Evolutionary conservation across 805 yeast species (phyloP), one percentile per base, ranked within the genome.

Genomic region (Metschnikowia reukaufii): DNA sequence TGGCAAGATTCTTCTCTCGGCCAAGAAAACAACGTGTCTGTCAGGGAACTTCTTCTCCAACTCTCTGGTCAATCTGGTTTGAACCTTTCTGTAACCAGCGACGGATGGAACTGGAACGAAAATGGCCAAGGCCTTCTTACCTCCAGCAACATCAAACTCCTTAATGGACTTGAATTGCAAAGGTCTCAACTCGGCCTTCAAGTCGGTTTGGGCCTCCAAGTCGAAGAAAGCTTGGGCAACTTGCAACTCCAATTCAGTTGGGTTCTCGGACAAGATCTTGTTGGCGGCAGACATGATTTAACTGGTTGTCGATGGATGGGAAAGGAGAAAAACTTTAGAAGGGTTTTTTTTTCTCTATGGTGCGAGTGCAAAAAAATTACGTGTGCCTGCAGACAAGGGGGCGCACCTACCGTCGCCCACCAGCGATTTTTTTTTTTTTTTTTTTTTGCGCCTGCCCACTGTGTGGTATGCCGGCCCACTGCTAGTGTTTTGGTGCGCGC

Each of bases 1-100:
- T 81, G 98, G 97, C 73, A 94, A 83, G 81, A 92, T 94, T 82
- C 97, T 89, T 83, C 99, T 89, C 84, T 92, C 98, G 73, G 97
- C 98, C 73, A 92, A 85, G 89, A 92, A 89, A 67, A 94, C 92
- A 77, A 92, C 97, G 77, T 94, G 97, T 77, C 96, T 88, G 84
- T 92, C 99, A 74, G 97, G 95, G 91, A 92, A 94, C 83, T 94
- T 92, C 95, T 92, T 92, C 83, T 92, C 99, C 76, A 92, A 87
- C 83, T 92, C 99, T 81, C 98, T 92, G 81, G 97, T 89, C 75
- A 92, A 86, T 80, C 91, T 87, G 57, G 82, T 82, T 84, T 92
- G 99, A 70, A 92, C 96, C 81, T 86, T 89, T 88, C 91, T 97
- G 92, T 89, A 89, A 63, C 86, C 84, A 63, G 82, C 67, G 73